These are phyloP conservation scores for Rhizopogon vulgaris DNA, from an alignment of 768 basidiomycete genomes.

Conservation along the genomic window DNA sequence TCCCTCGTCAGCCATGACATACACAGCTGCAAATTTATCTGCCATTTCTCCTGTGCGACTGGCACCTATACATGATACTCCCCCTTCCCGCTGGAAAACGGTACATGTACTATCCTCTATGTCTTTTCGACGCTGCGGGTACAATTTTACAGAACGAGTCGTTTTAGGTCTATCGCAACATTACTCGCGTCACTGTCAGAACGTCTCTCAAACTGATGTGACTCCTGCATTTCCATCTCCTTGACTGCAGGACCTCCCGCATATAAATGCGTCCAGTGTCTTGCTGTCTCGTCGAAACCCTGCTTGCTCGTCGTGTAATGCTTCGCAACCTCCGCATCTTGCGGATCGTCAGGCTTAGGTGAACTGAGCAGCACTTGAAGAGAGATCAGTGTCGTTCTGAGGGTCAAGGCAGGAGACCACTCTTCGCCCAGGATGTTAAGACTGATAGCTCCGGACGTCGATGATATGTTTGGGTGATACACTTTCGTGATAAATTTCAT, in stretches of 20 bases:
- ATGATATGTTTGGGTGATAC: slow-evolving; percentile 94
- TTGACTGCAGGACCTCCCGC: slow-evolving; percentile 64
- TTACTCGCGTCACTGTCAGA: too few species aligned
- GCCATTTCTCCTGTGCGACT: too few species aligned
- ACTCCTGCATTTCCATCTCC: slow-evolving; percentile 15
- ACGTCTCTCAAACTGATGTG: neutral
- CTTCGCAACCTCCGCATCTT: slow-evolving; percentile 97
- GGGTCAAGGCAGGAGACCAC: slow-evolving; percentile 93
- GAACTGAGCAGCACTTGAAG: slow-evolving; percentile 89
- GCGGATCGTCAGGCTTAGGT: slow-evolving; percentile 93
- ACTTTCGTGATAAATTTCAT: slow-evolving; percentile 98
- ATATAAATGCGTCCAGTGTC: slow-evolving; percentile 91
- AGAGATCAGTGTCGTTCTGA: slow-evolving; percentile 94
- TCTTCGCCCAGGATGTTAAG: slow-evolving; percentile 82
- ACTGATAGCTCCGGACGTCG: slow-evolving; percentile 91
- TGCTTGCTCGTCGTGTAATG: slow-evolving; percentile 86
- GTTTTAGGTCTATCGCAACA: too few species aligned
- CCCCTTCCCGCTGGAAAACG: too few species aligned
- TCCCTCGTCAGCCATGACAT: neutral
- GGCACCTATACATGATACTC: too few species aligned
- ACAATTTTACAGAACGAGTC: too few species aligned
- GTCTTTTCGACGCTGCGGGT: too few species aligned
- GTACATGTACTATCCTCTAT: too few species aligned
- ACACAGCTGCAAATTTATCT: slow-evolving; percentile 6
- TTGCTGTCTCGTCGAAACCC: slow-evolving; percentile 88